Base-by-base conservation (phyloP, 1,284 basidiomycete genomes). In the Rhodotorula mucilaginosa region DNA sequence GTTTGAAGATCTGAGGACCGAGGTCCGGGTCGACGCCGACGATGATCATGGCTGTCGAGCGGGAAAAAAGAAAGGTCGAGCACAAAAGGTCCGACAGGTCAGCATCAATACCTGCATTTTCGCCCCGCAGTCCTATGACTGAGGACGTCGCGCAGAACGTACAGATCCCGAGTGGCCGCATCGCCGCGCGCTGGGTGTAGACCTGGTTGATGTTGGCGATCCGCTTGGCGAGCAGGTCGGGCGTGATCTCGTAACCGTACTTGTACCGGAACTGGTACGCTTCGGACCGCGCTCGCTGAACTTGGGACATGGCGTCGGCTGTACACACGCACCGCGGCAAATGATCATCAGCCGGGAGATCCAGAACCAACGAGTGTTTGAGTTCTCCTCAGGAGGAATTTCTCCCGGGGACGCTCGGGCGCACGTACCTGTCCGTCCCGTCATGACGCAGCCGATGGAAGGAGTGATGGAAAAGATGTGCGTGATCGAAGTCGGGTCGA, bases 161-260 rank as follows among this genome's bases (percentile, higher is more conserved):
- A 95, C 93, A 89, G 73, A 99, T 97, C 61, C 97, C 97, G 46
- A 98, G 84, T 8, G 97, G 97, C 65, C 97, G 87, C 94, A 99
- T 99, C 59, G 89, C 97, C 0, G 97, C 97, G 73, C 92, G 87
- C 59, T 76, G 75, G 16, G 75, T 76, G 67, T 76, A 76, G 51
- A 76, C 73, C 83, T 99, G 97, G 82, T 99, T 99, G 83, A 99
- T 93, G 82, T 98, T 98, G 52, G 97, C 96, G 81, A 99, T 85
- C 63, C 97, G 87, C 79, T 95, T 89, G 49, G 97, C 92, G 58
- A 99, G 87, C 47, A 92, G 89, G 81, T 97, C 95, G 1, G 96
- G 93, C 3, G 94, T 95, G 78, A 99, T 98, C 83, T 97, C 93
- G 80, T 98, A 97, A 61, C 97, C 97, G 79, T 90, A 95, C 83